These are phyloP conservation scores for Aspergillus kassunensis DNA, from an alignment of 495 filamentous ascomycete species.

Conservation along the genomic window DNA sequence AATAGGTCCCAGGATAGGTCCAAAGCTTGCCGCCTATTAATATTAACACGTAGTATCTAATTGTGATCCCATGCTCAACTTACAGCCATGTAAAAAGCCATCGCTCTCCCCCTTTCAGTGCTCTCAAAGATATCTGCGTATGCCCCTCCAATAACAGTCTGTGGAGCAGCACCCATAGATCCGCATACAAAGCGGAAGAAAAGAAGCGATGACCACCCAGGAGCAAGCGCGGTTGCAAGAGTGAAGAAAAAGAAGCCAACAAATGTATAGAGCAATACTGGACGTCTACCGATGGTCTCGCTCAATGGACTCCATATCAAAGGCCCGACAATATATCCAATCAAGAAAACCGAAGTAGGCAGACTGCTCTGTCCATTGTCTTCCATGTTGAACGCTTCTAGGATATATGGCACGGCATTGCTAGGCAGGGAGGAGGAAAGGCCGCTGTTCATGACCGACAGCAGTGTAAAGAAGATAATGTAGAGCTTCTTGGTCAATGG, in stretches of 20 bases:
- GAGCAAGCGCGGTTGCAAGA: slow-evolving; percentile 64
- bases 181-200: slow-evolving; percentile 67
- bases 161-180: slow-evolving; percentile 60
- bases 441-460: slow-evolving; percentile 67
- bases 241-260: slow-evolving; percentile 62
- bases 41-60: too few relatives aligned
- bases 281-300: slow-evolving; percentile 65
- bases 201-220: slow-evolving; percentile 61
- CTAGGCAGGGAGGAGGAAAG: slow-evolving; percentile 65
- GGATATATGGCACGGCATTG: slow-evolving; percentile 54
- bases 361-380: slow-evolving; percentile 52
- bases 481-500: slow-evolving; percentile 50
- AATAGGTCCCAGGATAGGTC: slow-evolving; percentile 63
- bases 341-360: slow-evolving; percentile 69
- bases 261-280: slow-evolving; percentile 59
- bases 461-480: slow-evolving; percentile 52
- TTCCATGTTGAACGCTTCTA: slow-evolving; percentile 36
- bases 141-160: slow-evolving; percentile 67
- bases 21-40: slow-evolving; percentile 62
- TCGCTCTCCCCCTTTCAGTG: slow-evolving; percentile 59
- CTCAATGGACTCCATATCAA: slow-evolving; percentile 65
- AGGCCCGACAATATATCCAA: slow-evolving; percentile 67
- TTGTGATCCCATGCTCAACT: slow-evolving; percentile 18
- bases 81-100: slow-evolving; percentile 70
- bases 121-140: slow-evolving; percentile 69